Conservation (phyloP, 768 basidiomycete genomes). For the Trametes maxima region DNA sequence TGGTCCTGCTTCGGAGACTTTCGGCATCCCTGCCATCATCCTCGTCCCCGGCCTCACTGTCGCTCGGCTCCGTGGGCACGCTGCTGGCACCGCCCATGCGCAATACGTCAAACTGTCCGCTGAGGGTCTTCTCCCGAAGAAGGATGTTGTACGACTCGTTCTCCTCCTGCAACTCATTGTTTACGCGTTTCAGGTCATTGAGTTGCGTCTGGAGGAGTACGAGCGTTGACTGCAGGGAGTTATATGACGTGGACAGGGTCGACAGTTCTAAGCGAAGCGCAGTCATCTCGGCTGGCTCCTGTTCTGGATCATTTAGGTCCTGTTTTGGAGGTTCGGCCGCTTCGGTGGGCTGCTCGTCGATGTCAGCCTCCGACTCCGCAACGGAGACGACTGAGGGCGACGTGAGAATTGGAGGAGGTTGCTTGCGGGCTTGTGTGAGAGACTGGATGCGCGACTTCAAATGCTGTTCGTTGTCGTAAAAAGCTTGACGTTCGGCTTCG, state of each 20-base stretch:
- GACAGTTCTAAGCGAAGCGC: constrained; percentile 81
- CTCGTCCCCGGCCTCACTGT: constrained; percentile 31
- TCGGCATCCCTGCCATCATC: constrained; percentile 37
- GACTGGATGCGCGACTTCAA: constrained; percentile 89
- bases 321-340: constrained; percentile 38
- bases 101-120: constrained; percentile 81
- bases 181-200: constrained; percentile 84
- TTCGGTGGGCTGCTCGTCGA: constrained; percentile 48
- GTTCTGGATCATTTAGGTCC: constrained; percentile 63
- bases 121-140: constrained; percentile 87
- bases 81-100: constrained; percentile 48
- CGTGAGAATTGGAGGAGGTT: constrained; percentile 37
- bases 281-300: constrained; percentile 87
- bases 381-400: constrained; percentile 34
- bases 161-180: constrained; percentile 88
- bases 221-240: constrained; percentile 81
- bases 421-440: constrained; percentile 66
- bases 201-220: constrained; percentile 85
- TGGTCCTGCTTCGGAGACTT: constrained; percentile 58
- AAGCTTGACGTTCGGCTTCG: constrained; percentile 89
- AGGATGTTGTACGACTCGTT: constrained; percentile 98
- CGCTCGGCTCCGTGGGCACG: constrained; percentile 41
- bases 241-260: constrained; percentile 82
- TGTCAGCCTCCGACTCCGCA: constrained; percentile 36
- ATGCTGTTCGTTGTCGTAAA: constrained; percentile 93